phyloP scores from a whole-genome alignment of 768 basidiomycete genomes.

The Podaxis rugospora region DNA sequence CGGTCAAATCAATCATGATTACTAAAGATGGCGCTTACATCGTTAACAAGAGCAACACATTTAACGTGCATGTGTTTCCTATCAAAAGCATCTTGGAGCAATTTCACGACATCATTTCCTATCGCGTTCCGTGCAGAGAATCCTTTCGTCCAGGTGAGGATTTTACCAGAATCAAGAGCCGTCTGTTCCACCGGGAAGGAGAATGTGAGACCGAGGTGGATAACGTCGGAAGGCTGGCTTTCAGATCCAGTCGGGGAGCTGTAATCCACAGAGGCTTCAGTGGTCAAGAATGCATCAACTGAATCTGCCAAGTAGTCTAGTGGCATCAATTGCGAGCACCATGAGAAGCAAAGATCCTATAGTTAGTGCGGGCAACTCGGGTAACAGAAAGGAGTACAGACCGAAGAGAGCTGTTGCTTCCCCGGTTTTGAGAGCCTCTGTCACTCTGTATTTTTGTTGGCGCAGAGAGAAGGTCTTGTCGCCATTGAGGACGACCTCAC shows the following conservation, averaged over 20 bases:
- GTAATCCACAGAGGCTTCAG: slow-evolving; percentile 43
- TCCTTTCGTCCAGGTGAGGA: slow-evolving; percentile 95
- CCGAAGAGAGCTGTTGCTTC: slow-evolving; percentile 87
- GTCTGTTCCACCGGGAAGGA: slow-evolving; percentile 98
- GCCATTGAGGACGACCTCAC: slow-evolving; percentile 89
- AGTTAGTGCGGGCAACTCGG: background rate
- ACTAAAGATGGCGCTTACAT: slow-evolving; percentile 47
- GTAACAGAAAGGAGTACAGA: slow-evolving; percentile 26
- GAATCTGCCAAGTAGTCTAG: slow-evolving; percentile 97
- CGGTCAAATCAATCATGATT: background rate
- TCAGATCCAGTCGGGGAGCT: slow-evolving; percentile 20
- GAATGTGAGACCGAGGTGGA: slow-evolving; percentile 87
- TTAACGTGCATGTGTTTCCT: slow-evolving; percentile 88
- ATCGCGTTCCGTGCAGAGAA: slow-evolving; percentile 89
- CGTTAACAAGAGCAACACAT: slow-evolving; percentile 91
- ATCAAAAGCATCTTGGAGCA: slow-evolving; percentile 91
- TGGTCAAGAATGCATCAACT: slow-evolving; percentile 90
- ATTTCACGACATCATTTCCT: slow-evolving; percentile 83
- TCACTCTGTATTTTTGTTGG: slow-evolving; percentile 97
- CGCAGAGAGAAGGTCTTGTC: slow-evolving; percentile 84
- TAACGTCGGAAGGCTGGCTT: slow-evolving; percentile 24
- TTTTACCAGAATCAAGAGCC: slow-evolving; percentile 82
- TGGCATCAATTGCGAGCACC: background rate
- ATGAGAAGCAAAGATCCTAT: background rate
- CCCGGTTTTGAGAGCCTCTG: slow-evolving; percentile 88